Conservation (phyloP, 768 basidiomycete species). For the Paxillus ammoniavirescens region DNA sequence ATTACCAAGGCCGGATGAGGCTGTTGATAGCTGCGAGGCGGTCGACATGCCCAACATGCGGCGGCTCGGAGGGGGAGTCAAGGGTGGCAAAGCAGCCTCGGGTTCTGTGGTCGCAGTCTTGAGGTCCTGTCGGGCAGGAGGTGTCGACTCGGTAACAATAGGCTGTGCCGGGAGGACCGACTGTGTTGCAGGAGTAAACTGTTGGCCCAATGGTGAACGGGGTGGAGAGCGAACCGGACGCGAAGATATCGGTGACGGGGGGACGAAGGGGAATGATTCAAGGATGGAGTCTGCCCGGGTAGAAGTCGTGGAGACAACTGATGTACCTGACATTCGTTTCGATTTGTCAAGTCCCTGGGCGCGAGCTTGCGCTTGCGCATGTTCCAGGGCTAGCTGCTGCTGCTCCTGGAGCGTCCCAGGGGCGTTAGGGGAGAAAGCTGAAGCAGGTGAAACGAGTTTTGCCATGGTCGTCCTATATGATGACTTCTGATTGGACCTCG, state of each 20-base stretch:
- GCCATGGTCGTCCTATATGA: conserved; percentile 63
- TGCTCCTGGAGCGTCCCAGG: conserved; percentile 54
- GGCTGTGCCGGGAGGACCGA: conserved; percentile 5
- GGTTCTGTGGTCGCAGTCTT: conserved; percentile 22
- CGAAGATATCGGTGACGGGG: conserved; percentile 86
- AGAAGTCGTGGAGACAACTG: conserved; percentile 64
- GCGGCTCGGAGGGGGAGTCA: conserved; percentile 54
- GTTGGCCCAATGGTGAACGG: conserved; percentile 67
- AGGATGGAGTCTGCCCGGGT: conserved; percentile 81
- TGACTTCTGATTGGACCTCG: conserved; percentile 40
- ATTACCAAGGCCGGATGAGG: conserved; percentile 76
- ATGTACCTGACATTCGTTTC: conserved; percentile 61
- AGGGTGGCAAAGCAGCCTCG: conserved; percentile 34
- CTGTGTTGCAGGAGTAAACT: conserved; percentile 39
- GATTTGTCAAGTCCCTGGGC: conserved; percentile 47
- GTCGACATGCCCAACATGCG: conserved; percentile 69
- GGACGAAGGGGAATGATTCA: conserved; percentile 86
- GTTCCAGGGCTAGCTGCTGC: conserved; percentile 60
- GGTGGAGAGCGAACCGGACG: conserved; percentile 73
- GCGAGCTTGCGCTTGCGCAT: conserved; percentile 59
- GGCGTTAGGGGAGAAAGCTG: conserved; percentile 22
- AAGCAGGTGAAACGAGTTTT: conserved; percentile 51
- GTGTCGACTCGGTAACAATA: neutral
- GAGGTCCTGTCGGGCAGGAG: neutral
- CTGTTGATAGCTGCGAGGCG: conserved; percentile 72